A percentile compares a stretch with the other conserved stretches of the same genome.
phyloP scores from a whole-genome alignment of 1,284 basidiomycete genomes.

The Malassezia japonica region DNA sequence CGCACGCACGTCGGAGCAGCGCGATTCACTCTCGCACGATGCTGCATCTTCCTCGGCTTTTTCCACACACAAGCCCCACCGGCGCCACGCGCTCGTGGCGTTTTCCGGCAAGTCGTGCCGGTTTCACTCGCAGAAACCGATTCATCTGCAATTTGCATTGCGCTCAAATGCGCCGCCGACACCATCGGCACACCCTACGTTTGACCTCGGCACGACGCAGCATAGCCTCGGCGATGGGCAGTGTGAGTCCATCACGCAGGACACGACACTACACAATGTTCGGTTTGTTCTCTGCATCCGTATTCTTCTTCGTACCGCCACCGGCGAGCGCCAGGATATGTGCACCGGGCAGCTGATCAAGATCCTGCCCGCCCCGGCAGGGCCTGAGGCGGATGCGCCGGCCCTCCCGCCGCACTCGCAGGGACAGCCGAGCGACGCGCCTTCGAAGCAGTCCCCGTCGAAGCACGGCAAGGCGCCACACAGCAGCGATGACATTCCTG shows the following conservation, averaged over 20 bases:
- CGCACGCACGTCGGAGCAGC: neutral
- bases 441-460: no score
- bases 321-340: constrained; percentile 29
- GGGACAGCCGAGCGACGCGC: neutral
- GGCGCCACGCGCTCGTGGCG: constrained; percentile 15
- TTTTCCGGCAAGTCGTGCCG: constrained; percentile 25
- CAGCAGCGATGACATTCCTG: neutral
- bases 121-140: constrained; percentile 24
- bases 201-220: constrained; percentile 33
- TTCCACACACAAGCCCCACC: no score
- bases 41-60: no score
- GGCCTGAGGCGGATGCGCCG: neutral
- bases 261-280: constrained; percentile 41
- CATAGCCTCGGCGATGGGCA: constrained; percentile 34
- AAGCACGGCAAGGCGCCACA: neutral
- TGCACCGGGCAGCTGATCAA: constrained; percentile 22
- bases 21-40: no score
- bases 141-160: neutral
- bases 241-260: constrained; percentile 44
- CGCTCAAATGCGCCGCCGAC: neutral
- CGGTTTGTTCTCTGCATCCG: constrained; percentile 37
- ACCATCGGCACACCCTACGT: constrained; percentile 12
- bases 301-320: constrained; percentile 24
- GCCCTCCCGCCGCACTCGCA: neutral
- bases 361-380: constrained; percentile 34